These are phyloP conservation scores for Phoma herbarum DNA, from an alignment of 2,329 filamentous ascomycete genomes.

Conservation along the genomic window DNA sequence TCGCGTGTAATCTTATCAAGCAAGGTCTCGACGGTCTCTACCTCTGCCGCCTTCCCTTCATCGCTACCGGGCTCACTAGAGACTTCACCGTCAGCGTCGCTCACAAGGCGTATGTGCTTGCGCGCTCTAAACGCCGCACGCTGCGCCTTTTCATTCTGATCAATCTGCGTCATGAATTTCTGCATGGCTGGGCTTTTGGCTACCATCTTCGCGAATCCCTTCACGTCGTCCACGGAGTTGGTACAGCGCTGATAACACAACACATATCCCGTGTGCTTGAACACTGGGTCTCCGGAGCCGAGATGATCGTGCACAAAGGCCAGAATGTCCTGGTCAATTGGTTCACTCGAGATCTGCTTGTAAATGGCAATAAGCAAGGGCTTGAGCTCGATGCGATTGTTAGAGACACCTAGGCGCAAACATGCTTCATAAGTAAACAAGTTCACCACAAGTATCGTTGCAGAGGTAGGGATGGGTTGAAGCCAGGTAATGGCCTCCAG, in stretches of 20 bases:
- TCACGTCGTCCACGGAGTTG: not conserved
- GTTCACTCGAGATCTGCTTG: not conserved
- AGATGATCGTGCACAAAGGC: not conserved
- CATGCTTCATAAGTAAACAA: constrained; percentile 11
- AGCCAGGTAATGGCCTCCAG: not conserved
- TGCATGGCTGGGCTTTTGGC: constrained; percentile 2
- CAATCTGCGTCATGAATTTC: constrained; percentile 9
- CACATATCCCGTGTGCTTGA: constrained; percentile 1
- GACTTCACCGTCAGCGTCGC: not conserved
- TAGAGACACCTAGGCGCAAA: constrained; percentile 1
- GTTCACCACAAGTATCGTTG: not conserved
- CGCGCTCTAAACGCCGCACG: not conserved
- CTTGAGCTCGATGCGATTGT: not conserved
- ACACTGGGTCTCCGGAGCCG: not conserved
- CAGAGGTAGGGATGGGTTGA: not conserved
- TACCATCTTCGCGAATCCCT: constrained; percentile 4
- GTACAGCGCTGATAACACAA: constrained; percentile 12
- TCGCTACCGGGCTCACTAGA: not conserved
- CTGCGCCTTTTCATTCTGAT: constrained; percentile 1
- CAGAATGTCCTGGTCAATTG: not conserved
- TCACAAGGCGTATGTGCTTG: not conserved
- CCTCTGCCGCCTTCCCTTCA: not conserved
- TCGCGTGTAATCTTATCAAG: not conserved
- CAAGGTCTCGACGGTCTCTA: not conserved
- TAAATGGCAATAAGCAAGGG: not conserved